These are phyloP conservation scores for Xylaria sp. DNA, from an alignment of 2,329 filamentous ascomycete genomes.

Conservation along the genomic window DNA sequence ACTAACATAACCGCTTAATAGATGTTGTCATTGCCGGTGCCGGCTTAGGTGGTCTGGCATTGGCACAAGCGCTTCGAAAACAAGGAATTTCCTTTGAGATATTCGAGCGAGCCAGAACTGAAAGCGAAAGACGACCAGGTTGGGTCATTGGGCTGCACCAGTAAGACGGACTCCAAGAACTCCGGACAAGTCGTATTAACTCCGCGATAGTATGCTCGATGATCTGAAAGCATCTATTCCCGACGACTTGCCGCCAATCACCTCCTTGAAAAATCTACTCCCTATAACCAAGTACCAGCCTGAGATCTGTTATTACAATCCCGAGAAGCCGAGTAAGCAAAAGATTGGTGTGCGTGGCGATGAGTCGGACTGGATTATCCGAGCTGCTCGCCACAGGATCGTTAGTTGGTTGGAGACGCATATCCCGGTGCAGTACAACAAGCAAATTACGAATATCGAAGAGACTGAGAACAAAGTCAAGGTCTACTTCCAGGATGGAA, in stretches of 20 bases:
- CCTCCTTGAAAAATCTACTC: slow-evolving; percentile 39
- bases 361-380: slow-evolving; percentile 45
- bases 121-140: slow-evolving; percentile 36
- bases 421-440: slow-evolving; percentile 53
- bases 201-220: slow-evolving; percentile 37
- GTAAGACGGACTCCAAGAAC: slow-evolving; percentile 18
- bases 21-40: slow-evolving; percentile 41
- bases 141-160: slow-evolving; percentile 41
- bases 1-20: neutral
- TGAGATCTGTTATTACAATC: slow-evolving; percentile 39
- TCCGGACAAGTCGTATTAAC: neutral
- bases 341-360: slow-evolving; percentile 37
- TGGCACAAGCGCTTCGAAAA: slow-evolving; percentile 41
- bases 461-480: slow-evolving; percentile 50
- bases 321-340: slow-evolving; percentile 27
- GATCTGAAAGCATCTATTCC: slow-evolving; percentile 40
- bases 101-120: slow-evolving; percentile 39
- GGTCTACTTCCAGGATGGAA: slow-evolving; percentile 56
- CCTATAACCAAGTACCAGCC: slow-evolving; percentile 37
- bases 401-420: slow-evolving; percentile 44
- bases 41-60: slow-evolving; percentile 38
- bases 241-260: slow-evolving; percentile 39
- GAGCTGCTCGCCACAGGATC: slow-evolving; percentile 47
- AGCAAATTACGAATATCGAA: slow-evolving; percentile 49
- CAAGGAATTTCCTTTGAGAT: slow-evolving; percentile 41